Percentiles rank a stretch among this genome's conserved stretches.
These are phyloP conservation scores for Scedosporium aurantiacum DNA, from an alignment of 2,329 filamentous ascomycete genomes.

Conservation along the genomic window DNA sequence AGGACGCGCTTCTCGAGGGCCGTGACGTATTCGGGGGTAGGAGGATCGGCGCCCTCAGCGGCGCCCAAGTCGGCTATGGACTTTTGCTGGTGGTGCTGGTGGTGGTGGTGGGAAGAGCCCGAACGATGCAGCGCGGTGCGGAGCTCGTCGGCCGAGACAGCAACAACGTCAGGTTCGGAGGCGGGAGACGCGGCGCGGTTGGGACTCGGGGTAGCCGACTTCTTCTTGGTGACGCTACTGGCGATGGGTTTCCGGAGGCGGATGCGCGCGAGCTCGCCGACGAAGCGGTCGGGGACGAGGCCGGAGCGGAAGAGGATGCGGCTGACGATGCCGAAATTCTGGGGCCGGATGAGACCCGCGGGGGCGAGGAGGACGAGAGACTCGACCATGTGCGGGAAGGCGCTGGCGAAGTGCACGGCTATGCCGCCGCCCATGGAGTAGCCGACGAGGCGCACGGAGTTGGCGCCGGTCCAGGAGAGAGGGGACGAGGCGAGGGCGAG, in stretches of 20 bases:
- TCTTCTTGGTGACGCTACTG: slow-evolving; percentile 18
- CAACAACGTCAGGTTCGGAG: slow-evolving; percentile 7
- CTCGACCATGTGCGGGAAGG: slow-evolving; percentile 59
- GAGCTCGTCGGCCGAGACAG: slow-evolving; percentile 4
- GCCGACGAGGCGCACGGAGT: slow-evolving; percentile 56
- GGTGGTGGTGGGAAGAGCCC: background rate
- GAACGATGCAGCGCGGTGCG: slow-evolving; percentile 8
- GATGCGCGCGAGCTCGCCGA: slow-evolving; percentile 34
- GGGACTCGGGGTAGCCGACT: slow-evolving; percentile 7
- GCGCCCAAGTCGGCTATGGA: slow-evolving; percentile 27
- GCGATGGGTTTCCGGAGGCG: slow-evolving; percentile 42
- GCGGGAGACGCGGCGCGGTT: background rate
- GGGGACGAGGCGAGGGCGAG: slow-evolving; percentile 59
- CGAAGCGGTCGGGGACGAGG: slow-evolving; percentile 39
- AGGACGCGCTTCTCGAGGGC: slow-evolving; percentile 36
- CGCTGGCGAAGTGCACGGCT: slow-evolving; percentile 59
- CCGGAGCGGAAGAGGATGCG: slow-evolving; percentile 44
- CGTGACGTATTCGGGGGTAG: slow-evolving; percentile 14
- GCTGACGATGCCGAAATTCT: slow-evolving; percentile 38
- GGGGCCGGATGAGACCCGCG: slow-evolving; percentile 55
- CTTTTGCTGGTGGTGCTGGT: slow-evolving; percentile 9
- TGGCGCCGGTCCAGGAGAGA: slow-evolving; percentile 51
- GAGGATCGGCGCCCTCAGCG: slow-evolving; percentile 27
- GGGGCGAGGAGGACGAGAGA: slow-evolving; percentile 70
- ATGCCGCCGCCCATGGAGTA: slow-evolving; percentile 79